Percentiles rank a stretch among this genome's conserved stretches.
Conservation (phyloP, 2,329 filamentous ascomycete genomes). For the Plenodomus lindquistii region DNA sequence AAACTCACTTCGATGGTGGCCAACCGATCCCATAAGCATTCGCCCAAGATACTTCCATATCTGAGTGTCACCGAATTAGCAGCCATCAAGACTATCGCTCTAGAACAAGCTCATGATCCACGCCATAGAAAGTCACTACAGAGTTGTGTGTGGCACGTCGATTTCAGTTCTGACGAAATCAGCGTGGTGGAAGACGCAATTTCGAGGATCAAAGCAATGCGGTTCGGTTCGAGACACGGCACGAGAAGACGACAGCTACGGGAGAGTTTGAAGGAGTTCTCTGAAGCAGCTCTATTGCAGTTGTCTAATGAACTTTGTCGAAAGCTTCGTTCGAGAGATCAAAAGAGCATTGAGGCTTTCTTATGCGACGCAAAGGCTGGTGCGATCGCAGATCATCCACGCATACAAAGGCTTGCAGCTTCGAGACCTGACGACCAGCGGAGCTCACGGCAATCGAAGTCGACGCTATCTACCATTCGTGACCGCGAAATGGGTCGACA, state of each 20-base stretch:
- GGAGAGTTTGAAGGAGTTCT: constrained; percentile 15
- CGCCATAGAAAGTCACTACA: constrained; percentile 30
- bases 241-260: constrained; percentile 29
- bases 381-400: constrained; percentile 21
- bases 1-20: constrained; percentile 15
- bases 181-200: constrained; percentile 21
- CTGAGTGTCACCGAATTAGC: constrained; percentile 26
- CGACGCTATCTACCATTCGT: constrained; percentile 28
- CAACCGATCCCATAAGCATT: background rate
- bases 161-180: constrained; percentile 36
- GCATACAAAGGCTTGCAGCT: constrained; percentile 32
- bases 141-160: constrained; percentile 37
- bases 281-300: constrained; percentile 28
- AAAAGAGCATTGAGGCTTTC: constrained; percentile 34
- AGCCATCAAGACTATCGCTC: constrained; percentile 11
- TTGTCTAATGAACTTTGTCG: constrained; percentile 18
- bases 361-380: constrained; percentile 34
- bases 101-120: constrained; percentile 31
- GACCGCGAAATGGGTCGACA: constrained; percentile 39
- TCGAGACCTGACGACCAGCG: constrained; percentile 16
- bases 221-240: constrained; percentile 8
- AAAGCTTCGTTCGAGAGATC: constrained; percentile 19
- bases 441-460: constrained; percentile 17
- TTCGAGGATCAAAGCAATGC: constrained; percentile 3
- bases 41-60: constrained; percentile 27